Evolutionary conservation across 768 basidiomycete genomes (phyloP).

Genomic region (Termitomyces sp.): DNA sequence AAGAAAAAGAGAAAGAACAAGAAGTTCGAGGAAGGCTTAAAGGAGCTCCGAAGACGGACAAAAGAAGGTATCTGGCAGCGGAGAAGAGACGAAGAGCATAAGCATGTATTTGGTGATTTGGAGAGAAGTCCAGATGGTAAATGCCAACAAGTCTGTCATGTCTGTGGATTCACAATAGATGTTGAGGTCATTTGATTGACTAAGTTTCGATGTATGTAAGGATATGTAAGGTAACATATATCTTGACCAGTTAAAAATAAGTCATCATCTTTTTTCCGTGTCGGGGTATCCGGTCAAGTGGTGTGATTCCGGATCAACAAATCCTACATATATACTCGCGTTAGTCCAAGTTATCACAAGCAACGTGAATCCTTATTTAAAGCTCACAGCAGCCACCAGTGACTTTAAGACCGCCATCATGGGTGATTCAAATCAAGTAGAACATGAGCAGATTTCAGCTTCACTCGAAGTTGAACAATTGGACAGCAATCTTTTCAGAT

Average conservation of each 20-base stretch:
- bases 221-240: background rate
- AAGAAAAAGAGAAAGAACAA: slow-evolving; percentile 44
- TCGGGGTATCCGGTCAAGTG: too few relatives aligned
- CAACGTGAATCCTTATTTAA: slow-evolving; percentile 56
- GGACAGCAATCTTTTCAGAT: slow-evolving; percentile 74
- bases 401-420: slow-evolving; percentile 11
- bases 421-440: slow-evolving; percentile 42
- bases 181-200: slow-evolving; percentile 53
- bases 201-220: slow-evolving; percentile 22
- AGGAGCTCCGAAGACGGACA: slow-evolving; percentile 37
- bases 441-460: slow-evolving; percentile 64
- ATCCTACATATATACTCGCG: too few relatives aligned
- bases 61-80: slow-evolving; percentile 24
- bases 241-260: too few relatives aligned
- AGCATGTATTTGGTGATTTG: slow-evolving; percentile 70
- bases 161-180: slow-evolving; percentile 89
- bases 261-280: too few relatives aligned
- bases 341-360: slow-evolving; percentile 19
- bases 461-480: slow-evolving; percentile 76
- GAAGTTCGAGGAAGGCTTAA: slow-evolving; percentile 90
- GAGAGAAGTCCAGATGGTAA: slow-evolving; percentile 49
- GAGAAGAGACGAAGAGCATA: slow-evolving; percentile 48
- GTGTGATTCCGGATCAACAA: background rate
- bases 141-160: slow-evolving; percentile 73
- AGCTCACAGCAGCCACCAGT: too few relatives aligned